Evolutionary conservation across 805 yeast species (phyloP).

Genomic region (Danielia oregonensis): DNA sequence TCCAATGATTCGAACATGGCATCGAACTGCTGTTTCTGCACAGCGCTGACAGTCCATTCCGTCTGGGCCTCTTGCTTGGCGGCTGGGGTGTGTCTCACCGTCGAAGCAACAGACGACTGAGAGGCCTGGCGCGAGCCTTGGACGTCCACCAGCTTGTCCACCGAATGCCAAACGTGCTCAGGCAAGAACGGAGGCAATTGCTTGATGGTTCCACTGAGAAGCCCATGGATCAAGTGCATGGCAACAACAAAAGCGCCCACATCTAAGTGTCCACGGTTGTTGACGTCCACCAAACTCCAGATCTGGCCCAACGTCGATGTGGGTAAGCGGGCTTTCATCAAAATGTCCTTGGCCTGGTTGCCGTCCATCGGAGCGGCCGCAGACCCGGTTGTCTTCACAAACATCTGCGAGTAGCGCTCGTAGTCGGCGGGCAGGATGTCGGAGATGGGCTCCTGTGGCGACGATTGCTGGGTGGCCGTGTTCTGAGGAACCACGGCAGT

Average conservation of each 20-base stretch:
- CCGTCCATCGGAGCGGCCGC: slow-evolving; percentile 62
- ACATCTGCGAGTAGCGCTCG: slow-evolving; percentile 64
- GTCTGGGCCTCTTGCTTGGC: slow-evolving; percentile 1
- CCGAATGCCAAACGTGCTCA: slow-evolving; percentile 39
- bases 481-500: slow-evolving; percentile 32
- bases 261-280: slow-evolving; percentile 66
- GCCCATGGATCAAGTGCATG: slow-evolving; percentile 89
- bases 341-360: slow-evolving; percentile 76
- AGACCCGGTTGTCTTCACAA: slow-evolving; percentile 61
- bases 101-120: slow-evolving; percentile 28
- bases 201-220: slow-evolving; percentile 60
- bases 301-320: slow-evolving; percentile 74
- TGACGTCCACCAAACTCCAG: slow-evolving; percentile 84
- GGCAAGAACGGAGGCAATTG: slow-evolving; percentile 48
- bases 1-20: slow-evolving; percentile 77
- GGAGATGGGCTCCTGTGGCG: slow-evolving; percentile 16
- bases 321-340: slow-evolving; percentile 84
- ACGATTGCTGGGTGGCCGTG: slow-evolving; percentile 31
- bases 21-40: slow-evolving; percentile 75
- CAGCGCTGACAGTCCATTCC: slow-evolving; percentile 68
- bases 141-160: slow-evolving; percentile 5
- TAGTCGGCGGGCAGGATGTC: slow-evolving; percentile 56
- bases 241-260: slow-evolving; percentile 83
- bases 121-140: slow-evolving; percentile 25
- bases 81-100: slow-evolving; percentile 22